Evolutionary conservation across 768 basidiomycete species (phyloP).

Genomic region (Hygrophorus pudorinus): DNA sequence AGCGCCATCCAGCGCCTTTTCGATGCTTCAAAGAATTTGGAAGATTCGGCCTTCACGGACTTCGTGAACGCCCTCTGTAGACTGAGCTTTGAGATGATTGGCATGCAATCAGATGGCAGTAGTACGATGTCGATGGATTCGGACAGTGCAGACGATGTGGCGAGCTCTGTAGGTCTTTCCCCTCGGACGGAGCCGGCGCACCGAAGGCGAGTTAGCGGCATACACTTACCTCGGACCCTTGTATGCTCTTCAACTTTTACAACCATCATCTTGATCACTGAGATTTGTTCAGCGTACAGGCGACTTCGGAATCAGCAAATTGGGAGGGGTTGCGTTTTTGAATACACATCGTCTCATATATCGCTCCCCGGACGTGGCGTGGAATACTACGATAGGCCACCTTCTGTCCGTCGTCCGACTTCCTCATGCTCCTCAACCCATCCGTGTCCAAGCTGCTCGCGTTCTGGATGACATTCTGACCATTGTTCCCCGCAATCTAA

Average conservation of each 20-base stretch:
- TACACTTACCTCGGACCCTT: constrained; percentile 71
- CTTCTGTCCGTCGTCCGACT: constrained; percentile 70
- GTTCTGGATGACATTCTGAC: constrained; percentile 79
- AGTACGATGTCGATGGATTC: constrained; percentile 19
- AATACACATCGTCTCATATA: constrained; percentile 87
- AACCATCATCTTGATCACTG: not conserved
- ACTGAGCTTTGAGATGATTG: constrained; percentile 88
- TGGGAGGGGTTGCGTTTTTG: constrained; percentile 68
- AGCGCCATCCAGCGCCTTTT: constrained; percentile 74
- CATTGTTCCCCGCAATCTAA: constrained; percentile 63
- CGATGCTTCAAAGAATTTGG: constrained; percentile 74
- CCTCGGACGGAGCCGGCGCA: constrained; percentile 36
- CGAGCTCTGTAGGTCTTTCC: constrained; percentile 24
- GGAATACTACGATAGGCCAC: constrained; percentile 74
- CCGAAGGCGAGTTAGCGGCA: constrained; percentile 76
- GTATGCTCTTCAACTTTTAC: constrained; percentile 31
- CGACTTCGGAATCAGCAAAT: constrained; percentile 87
- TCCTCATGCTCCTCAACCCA: constrained; percentile 56
- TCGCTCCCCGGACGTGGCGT: constrained; percentile 73
- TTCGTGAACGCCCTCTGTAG: constrained; percentile 74
- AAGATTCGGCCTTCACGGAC: constrained; percentile 71
- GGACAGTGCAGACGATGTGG: constrained; percentile 32
- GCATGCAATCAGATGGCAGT: constrained; percentile 57
- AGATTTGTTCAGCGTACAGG: constrained; percentile 54
- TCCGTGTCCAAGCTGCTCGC: constrained; percentile 83